A percentile compares a stretch with the other conserved stretches of the same genome.
phyloP scores from a whole-genome alignment of 2,329 filamentous ascomycete genomes.

The Penicillium palitans region DNA sequence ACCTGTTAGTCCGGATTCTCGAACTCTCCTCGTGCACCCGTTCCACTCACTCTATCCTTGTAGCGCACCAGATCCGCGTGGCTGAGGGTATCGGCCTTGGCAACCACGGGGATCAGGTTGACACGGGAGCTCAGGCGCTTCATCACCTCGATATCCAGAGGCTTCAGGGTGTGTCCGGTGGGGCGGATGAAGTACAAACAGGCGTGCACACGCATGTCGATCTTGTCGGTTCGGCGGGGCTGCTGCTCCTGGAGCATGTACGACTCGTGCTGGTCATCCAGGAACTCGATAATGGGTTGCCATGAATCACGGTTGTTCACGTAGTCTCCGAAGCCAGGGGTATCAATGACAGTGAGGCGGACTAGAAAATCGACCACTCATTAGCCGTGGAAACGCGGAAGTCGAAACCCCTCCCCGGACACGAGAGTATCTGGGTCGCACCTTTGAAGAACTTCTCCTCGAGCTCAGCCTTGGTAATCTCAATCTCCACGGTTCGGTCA shows the following conservation, averaged over 20 bases:
- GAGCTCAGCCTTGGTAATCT: constrained; percentile 99
- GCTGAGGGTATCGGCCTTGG: constrained; percentile 97
- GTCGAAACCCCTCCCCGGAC: background rate
- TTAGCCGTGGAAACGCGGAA: constrained; percentile 8
- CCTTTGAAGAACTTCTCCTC: constrained; percentile 99
- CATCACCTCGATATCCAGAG: constrained; percentile 99
- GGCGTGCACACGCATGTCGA: constrained; percentile 96
- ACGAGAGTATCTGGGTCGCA: constrained; percentile 43
- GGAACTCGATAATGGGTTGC: constrained; percentile 99
- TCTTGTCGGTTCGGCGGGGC: constrained; percentile 96
- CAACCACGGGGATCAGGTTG: constrained; percentile 96
- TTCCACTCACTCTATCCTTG: constrained; percentile 78
- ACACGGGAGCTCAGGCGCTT: constrained; percentile 97
- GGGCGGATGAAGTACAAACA: constrained; percentile 99
- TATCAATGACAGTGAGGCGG: constrained; percentile 97
- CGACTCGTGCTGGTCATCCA: constrained; percentile 99
- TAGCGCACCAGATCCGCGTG: constrained; percentile 87
- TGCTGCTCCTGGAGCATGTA: constrained; percentile 99
- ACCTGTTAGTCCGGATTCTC: constrained; percentile 10
- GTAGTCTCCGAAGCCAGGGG: constrained; percentile 98
- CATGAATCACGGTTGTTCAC: constrained; percentile 99
- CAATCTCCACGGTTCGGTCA: constrained; percentile 99
- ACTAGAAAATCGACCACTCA: constrained; percentile 57
- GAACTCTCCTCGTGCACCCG: background rate
- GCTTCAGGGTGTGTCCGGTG: constrained; percentile 97